Percentiles rank a stretch among this genome's conserved stretches.
Evolutionary conservation across 1,139 yeast genomes (phyloP).

Genomic region (Saccharomyces hybrid): DNA sequence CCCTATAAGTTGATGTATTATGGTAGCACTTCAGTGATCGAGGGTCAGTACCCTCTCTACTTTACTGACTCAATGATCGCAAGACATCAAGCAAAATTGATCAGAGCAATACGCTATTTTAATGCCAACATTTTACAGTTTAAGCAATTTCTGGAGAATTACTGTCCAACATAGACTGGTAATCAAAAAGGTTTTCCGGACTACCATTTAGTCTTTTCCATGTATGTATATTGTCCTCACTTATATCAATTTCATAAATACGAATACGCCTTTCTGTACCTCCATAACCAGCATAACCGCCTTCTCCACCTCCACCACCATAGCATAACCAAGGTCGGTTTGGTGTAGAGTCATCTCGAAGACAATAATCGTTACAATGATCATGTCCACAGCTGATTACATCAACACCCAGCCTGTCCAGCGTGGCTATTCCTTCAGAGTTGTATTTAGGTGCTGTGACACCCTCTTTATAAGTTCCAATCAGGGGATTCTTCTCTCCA

Average conservation of each 20-base stretch:
- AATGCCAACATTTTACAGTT: slow-evolving; percentile 25
- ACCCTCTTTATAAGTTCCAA: slow-evolving; percentile 63
- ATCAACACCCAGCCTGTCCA: slow-evolving; percentile 58
- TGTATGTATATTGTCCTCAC: slow-evolving; percentile 44
- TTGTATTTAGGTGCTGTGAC: slow-evolving; percentile 72
- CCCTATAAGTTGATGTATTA: slow-evolving; percentile 22
- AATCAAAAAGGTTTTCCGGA: slow-evolving; percentile 47
- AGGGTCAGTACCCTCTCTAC: slow-evolving; percentile 19
- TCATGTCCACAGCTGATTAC: slow-evolving; percentile 87
- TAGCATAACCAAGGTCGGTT: slow-evolving; percentile 73
- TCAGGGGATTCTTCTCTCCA: slow-evolving; percentile 34
- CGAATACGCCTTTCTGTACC: slow-evolving; percentile 74
- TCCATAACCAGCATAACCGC: slow-evolving; percentile 90
- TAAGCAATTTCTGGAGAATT: slow-evolving; percentile 35
- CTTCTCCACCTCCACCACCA: slow-evolving; percentile 91
- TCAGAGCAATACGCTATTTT: slow-evolving; percentile 19
- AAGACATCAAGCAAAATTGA: slow-evolving; percentile 14
- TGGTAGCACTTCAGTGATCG: slow-evolving; percentile 27
- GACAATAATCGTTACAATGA: slow-evolving; percentile 87
- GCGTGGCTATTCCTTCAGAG: slow-evolving; percentile 51
- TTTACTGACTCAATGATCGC: slow-evolving; percentile 14
- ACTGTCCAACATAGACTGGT: slow-evolving; percentile 47
- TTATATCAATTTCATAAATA: slow-evolving; percentile 56
- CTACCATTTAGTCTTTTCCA: slow-evolving; percentile 65
- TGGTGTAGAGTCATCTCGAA: slow-evolving; percentile 35